A percentile compares a stretch with the other conserved stretches of the same genome.
These are phyloP conservation scores for Physaria fendleri DNA, from an alignment of 345 rosid species.

Conservation along the genomic window DNA sequence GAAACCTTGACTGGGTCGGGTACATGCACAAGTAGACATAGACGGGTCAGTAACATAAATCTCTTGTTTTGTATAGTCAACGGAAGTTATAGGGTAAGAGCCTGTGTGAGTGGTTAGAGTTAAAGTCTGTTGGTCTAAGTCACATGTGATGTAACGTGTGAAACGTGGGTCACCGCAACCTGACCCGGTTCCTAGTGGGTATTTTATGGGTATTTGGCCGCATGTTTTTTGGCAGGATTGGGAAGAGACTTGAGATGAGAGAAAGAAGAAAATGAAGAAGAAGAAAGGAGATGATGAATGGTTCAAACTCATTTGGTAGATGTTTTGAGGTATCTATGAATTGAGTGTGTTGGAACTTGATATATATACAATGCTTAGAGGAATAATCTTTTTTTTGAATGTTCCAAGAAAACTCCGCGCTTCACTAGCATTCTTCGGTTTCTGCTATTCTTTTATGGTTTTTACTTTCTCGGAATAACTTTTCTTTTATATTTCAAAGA, in stretches of 20 bases:
- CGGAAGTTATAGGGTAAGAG: slow-evolving; percentile 53
- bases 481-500: too few relatives aligned
- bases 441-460: too few relatives aligned
- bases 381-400: too few relatives aligned
- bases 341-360: slow-evolving; percentile 2
- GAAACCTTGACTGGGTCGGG: slow-evolving; percentile 72
- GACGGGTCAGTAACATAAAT: slow-evolving; percentile 65
- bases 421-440: too few relatives aligned
- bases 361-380: slow-evolving; percentile 6
- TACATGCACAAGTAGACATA: slow-evolving; percentile 85
- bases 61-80: slow-evolving; percentile 57
- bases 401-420: too few relatives aligned
- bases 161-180: slow-evolving; percentile 90
- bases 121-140: slow-evolving; percentile 41
- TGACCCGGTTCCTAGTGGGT: slow-evolving; percentile 73
- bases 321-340: slow-evolving; percentile 1
- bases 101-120: slow-evolving; percentile 77
- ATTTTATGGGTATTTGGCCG: slow-evolving; percentile 50
- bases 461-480: too few relatives aligned
- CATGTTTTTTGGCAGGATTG: slow-evolving; percentile 64
- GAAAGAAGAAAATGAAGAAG: not conserved
- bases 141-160: slow-evolving; percentile 55
- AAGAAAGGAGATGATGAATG: not conserved
- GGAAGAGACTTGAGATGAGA: slow-evolving; percentile 40
- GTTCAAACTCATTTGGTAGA: slow-evolving; percentile 8